Conservation (phyloP, 208 protist genomes). For the Borovskyia barvae region DNA sequence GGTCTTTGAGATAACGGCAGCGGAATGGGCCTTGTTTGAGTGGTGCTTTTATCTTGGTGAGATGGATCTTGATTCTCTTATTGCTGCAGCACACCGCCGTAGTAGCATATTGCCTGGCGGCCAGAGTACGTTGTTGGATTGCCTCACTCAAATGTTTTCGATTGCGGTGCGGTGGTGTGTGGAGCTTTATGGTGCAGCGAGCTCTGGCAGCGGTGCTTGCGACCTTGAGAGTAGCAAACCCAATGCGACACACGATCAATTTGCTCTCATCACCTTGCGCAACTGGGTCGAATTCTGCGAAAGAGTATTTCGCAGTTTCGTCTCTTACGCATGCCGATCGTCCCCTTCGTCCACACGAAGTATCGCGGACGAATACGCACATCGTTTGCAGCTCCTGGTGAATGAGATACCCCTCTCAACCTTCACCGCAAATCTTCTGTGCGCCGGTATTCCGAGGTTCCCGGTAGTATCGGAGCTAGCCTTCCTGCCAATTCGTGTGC, state of each 20-base stretch:
- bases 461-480: neutral
- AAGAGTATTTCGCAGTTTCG: conserved; percentile 7
- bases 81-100: conserved; percentile 1
- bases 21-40: conserved; percentile 10
- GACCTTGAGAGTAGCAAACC: too few relatives aligned
- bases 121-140: neutral
- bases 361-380: conserved; percentile 1
- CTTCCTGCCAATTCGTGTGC: conserved; percentile 17
- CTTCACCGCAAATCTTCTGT: conserved; percentile 15
- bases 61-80: conserved; percentile 1
- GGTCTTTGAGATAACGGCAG: conserved; percentile 1
- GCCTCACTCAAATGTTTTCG: conserved; percentile 17
- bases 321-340: neutral
- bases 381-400: conserved; percentile 18
- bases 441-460: conserved; percentile 3
- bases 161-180: conserved; percentile 20
- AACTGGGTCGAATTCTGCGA: conserved; percentile 16
- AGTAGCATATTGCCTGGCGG: neutral
- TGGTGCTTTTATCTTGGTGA: conserved; percentile 1
- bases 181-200: conserved; percentile 13
- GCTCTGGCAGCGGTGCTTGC: too few relatives aligned
- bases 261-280: neutral
- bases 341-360: too few relatives aligned
- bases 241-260: neutral
- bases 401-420: conserved; percentile 19